A percentile compares a stretch with the other conserved stretches of the same genome.
Evolutionary conservation across 306 rosid genomes (phyloP).

Genomic region (Prunus kanzakura): DNA sequence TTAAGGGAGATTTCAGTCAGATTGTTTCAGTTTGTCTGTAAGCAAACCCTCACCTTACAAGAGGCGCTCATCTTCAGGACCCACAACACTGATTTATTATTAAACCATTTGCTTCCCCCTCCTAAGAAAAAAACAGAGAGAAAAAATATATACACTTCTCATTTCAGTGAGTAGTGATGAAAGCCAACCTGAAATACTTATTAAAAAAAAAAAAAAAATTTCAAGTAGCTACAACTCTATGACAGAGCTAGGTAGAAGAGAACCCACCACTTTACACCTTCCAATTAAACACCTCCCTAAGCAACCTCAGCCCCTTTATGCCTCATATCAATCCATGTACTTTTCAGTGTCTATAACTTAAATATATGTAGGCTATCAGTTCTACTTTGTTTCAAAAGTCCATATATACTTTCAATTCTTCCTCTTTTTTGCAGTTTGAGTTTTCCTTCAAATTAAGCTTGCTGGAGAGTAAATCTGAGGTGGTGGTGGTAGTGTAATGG

Average conservation of each 20-base stretch:
- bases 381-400: background rate
- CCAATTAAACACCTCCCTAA: constrained; percentile 31
- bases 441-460: background rate
- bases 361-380: background rate
- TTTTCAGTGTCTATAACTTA: constrained; percentile 18
- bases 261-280: constrained; percentile 61
- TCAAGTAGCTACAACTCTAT: constrained; percentile 16
- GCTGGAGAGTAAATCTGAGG: background rate
- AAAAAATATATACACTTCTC: constrained; percentile 6
- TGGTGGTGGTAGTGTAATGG: constrained; percentile 37
- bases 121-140: constrained; percentile 27
- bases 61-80: constrained; percentile 33
- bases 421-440: background rate
- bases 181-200: constrained; percentile 36
- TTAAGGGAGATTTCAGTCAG: constrained; percentile 60
- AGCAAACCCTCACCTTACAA: constrained; percentile 30
- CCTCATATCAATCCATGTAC: constrained; percentile 19
- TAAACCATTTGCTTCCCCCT: constrained; percentile 15
- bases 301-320: constrained; percentile 22
- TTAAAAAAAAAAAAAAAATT: background rate
- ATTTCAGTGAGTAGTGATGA: constrained; percentile 32
- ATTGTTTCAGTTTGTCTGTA: constrained; percentile 45
- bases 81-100: constrained; percentile 33
- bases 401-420: background rate
- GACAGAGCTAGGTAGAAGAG: constrained; percentile 36